A percentile compares a stretch with the other conserved stretches of the same genome.
phyloP scores from a whole-genome alignment of 371 early-diverging fungal genomes.

The Syncephalastrum sp. region DNA sequence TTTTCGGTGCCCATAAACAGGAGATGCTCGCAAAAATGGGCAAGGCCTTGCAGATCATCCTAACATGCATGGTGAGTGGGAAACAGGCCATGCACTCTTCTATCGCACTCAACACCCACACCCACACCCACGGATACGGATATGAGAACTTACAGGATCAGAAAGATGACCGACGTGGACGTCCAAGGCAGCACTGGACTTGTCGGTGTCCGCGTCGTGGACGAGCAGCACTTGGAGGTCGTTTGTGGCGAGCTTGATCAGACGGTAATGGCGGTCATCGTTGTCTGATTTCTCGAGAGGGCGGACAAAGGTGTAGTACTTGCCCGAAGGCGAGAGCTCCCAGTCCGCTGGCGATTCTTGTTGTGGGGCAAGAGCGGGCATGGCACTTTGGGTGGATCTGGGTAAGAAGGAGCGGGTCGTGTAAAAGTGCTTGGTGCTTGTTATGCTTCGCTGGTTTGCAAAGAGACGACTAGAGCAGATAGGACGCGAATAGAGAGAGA shows the following conservation, averaged over 20 bases:
- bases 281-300: slow-evolving; percentile 60
- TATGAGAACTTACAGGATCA: slow-evolving; percentile 83
- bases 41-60: slow-evolving; percentile 83
- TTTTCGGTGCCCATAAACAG: slow-evolving; percentile 86
- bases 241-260: slow-evolving; percentile 75
- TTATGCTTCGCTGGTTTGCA: no score
- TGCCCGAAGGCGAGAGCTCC: slow-evolving; percentile 30
- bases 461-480: no score
- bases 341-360: slow-evolving; percentile 24
- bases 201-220: slow-evolving; percentile 81
- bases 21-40: slow-evolving; percentile 99
- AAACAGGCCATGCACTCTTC: no score
- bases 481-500: no score
- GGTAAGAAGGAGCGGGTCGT: no score
- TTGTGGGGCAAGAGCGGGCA: no score
- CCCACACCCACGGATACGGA: no score
- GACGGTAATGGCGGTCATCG: slow-evolving; percentile 83
- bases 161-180: slow-evolving; percentile 91
- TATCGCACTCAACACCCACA: no score
- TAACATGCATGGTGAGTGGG: slow-evolving; percentile 5
- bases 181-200: slow-evolving; percentile 88
- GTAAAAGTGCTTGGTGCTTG: no score
- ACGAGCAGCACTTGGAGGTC: slow-evolving; percentile 80
- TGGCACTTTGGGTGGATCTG: no score
- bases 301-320: slow-evolving; percentile 38